Evolutionary conservation across 768 basidiomycete species (phyloP).

Genomic region (Agaricus sinodeliciosus): DNA sequence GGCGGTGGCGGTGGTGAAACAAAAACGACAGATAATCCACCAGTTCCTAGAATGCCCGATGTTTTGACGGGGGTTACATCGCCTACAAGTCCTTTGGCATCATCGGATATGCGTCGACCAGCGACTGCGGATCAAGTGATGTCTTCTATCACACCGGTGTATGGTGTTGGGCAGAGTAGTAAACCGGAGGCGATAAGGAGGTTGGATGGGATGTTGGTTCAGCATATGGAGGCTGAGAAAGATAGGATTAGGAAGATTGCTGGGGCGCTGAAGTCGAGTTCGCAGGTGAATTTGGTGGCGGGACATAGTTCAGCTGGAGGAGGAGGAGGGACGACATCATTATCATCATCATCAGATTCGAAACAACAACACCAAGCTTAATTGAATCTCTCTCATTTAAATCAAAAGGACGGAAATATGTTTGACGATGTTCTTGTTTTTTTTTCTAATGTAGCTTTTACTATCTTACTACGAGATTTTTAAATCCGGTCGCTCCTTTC

Average conservation of each 20-base stretch:
- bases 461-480: background rate
- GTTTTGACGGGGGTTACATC: background rate
- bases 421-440: too few relatives aligned
- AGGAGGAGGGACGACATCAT: too few relatives aligned
- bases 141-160: background rate
- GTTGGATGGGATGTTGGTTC: conserved; percentile 73
- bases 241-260: conserved; percentile 77
- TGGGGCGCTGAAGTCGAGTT: conserved; percentile 27
- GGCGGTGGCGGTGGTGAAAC: too few relatives aligned
- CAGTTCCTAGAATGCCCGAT: too few relatives aligned
- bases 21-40: too few relatives aligned
- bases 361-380: too few relatives aligned
- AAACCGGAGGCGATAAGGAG: conserved; percentile 55
- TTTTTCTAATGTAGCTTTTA: too few relatives aligned
- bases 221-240: conserved; percentile 81
- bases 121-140: conserved; percentile 25
- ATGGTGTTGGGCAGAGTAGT: conserved; percentile 10
- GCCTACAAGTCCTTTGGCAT: background rate
- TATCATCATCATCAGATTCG: too few relatives aligned
- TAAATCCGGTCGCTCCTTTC: too few relatives aligned
- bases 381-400: too few relatives aligned
- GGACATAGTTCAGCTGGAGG: too few relatives aligned
- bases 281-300: conserved; percentile 10
- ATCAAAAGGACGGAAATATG: background rate
- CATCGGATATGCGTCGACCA: conserved; percentile 12